Base-by-base conservation (phyloP, 768 basidiomycete species). In the Tulasnella calospora region DNA sequence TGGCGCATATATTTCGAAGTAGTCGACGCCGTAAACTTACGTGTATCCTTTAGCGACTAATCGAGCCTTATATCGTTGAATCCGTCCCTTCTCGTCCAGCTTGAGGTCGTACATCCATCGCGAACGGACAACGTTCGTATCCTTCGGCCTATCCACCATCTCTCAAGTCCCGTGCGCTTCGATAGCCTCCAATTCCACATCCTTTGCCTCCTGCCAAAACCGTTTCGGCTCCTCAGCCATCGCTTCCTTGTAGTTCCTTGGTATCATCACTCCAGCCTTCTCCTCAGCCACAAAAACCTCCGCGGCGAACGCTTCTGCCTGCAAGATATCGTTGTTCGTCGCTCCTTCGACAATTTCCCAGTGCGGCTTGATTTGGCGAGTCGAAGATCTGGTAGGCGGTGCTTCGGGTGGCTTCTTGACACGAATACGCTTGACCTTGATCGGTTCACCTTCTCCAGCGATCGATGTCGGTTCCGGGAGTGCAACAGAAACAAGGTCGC, bases 1-100 rank as follows among this genome's bases (percentile, higher is more conserved):
- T 9, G 80, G 80, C n/a, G 80, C 46, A 51, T 30, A 80, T 6
- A 79, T 83, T 30, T 81, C 81, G 36, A 79, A 51, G 72, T 80
- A 83, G 76, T 83, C 81, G 41, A 83, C 44, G 19, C 83, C 81
- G 19, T 79, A 77, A 2, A 80, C 69, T 73, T 84, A 84, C 0
- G 79, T 69, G 79, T 79, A 84, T 0, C 84, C 84, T 69, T 82
- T 78, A 6, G 83, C 84, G 21, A 82, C 81, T 27, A 84, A 73
- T 47, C 83, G 46, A n/a, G 81, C 82, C 76, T 84, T 83, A 78
- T 80, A 79, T 6, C 79, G 70, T 3, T 55, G 38, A 40, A 83
- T 67, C 2, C 73, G 74, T 19, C 82, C 82, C 23, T 80, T 36
- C 23, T 67, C 76, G 70, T 83, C 81, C 44, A 69, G 46, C 78